Percentiles rank a stretch among this genome's conserved stretches.
Conservation (phyloP, 768 basidiomycete species). For the Panaeolus papilionaceus region DNA sequence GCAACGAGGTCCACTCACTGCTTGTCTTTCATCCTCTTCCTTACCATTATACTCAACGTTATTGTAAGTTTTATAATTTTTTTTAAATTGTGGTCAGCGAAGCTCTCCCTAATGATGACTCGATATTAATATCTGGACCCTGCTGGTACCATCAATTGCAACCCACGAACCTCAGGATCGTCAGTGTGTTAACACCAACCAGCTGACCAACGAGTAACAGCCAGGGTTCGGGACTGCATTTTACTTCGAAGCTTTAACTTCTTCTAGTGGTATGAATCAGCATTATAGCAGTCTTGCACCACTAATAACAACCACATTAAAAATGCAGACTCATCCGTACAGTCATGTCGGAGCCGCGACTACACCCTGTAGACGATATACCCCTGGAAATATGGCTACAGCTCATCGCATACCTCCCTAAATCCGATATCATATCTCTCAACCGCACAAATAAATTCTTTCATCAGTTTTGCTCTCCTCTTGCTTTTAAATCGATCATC, state of each 20-base stretch:
- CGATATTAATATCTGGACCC: background rate
- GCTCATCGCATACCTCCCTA: conserved; percentile 32
- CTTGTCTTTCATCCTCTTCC: background rate
- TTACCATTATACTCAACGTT: background rate
- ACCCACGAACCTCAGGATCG: background rate
- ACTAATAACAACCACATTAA: background rate
- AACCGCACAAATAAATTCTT: background rate
- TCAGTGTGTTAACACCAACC: background rate
- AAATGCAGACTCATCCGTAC: background rate
- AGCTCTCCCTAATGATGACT: background rate
- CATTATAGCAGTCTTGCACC: background rate
- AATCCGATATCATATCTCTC: conserved; percentile 9
- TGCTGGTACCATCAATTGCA: background rate
- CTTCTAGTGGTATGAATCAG: background rate
- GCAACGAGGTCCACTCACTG: background rate
- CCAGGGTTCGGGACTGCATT: background rate
- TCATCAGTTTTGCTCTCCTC: background rate
- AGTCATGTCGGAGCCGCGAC: conserved; percentile 6
- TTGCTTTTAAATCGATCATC: conserved; percentile 2
- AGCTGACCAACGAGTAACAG: background rate
- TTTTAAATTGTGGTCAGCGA: background rate
- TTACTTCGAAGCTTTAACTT: background rate
- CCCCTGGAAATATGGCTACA: conserved; percentile 36
- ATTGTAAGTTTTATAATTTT: background rate
- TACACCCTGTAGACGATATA: conserved; percentile 23